Base-by-base conservation (phyloP, 495 filamentous ascomycete species). In the Neurospora cerealis region DNA sequence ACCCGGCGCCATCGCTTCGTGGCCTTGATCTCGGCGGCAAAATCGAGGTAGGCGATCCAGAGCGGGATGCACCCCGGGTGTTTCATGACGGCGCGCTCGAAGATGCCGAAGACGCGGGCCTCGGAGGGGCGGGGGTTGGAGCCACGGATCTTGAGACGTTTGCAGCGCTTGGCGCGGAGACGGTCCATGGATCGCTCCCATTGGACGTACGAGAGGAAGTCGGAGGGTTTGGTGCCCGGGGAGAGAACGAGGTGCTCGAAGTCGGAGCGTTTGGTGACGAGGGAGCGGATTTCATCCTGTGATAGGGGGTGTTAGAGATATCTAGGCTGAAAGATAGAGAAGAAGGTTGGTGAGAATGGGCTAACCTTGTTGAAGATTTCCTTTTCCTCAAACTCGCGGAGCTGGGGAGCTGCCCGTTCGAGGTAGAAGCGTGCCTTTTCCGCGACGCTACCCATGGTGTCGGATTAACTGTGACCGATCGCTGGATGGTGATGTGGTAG, bases 401-500 rank as follows among this genome's bases (percentile, higher is more conserved):
- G 88, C 80, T 97, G 94, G 8, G 95, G 93, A 42, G 97, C 93
- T 7, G 92, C 92, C 74, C 93, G 90, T 83, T 99, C 96, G 62
- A 98, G 86, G 80, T 91, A 97, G 83, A 94, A 98, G 37, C 95
- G 92, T 21, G 95, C 95, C 83, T 97, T 98, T 79, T 99, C 96
- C 74, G 91, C 92, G 54, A 93, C 89, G 62, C 88, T 89, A 1
- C 93, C 89, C 94, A 97, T 97, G 70, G 54, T 86, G 36, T 46
- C 17, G 40, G 42, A 48, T 42, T 70, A 34, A 41, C 7, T 42
- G 11, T 32, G 46, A 69, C 7, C 21, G 21, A 41, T 48, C 32
- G 41, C 7, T 71, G 40, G 8, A 6, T 74, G 13, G 5, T 69
- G 21, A n/a, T 28, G 48, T 60, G 62, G 11, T 70, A 36, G 21